Evolutionary conservation across 2,329 filamentous ascomycete species (phyloP).

Genomic region (Aspergillus quadricinctus): DNA sequence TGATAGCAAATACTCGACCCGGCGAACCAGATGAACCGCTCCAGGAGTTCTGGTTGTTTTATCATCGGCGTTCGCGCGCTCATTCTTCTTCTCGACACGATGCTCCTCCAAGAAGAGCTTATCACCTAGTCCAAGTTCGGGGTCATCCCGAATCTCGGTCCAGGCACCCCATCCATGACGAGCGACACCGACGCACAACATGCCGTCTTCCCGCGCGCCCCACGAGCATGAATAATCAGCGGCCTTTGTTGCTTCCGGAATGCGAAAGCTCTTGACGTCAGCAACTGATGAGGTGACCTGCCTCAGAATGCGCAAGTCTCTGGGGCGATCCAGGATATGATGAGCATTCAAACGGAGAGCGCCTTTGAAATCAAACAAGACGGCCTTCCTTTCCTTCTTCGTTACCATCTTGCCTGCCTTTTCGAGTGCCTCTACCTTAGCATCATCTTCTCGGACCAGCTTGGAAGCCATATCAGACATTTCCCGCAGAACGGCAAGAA

Average conservation of each 20-base stretch:
- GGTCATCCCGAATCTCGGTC: constrained; percentile 88
- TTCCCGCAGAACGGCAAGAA: constrained; percentile 71
- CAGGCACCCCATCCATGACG: constrained; percentile 94
- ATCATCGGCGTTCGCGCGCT: constrained; percentile 64
- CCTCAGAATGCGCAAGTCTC: constrained; percentile 79
- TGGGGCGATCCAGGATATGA: constrained; percentile 85
- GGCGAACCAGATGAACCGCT: constrained; percentile 92
- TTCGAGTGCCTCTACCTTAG: constrained; percentile 60
- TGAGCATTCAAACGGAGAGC: constrained; percentile 95
- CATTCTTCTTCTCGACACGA: constrained; percentile 95
- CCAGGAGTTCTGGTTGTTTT: constrained; percentile 72
- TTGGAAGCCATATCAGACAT: constrained; percentile 68
- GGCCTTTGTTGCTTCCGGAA: constrained; percentile 86
- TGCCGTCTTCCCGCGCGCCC: constrained; percentile 91
- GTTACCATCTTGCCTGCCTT: constrained; percentile 74
- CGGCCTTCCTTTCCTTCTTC: constrained; percentile 96
- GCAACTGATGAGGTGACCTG: constrained; percentile 61
- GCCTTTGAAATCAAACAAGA: constrained; percentile 89
- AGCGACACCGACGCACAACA: constrained; percentile 91
- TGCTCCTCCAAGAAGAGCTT: constrained; percentile 98
- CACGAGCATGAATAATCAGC: constrained; percentile 89
- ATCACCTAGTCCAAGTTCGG: constrained; percentile 76
- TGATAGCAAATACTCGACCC: constrained; percentile 92
- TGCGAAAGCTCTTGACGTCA: constrained; percentile 75
- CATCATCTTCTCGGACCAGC: constrained; percentile 69